Conservation (phyloP, 257 asterid genomes). For the Misopates orontium region DNA sequence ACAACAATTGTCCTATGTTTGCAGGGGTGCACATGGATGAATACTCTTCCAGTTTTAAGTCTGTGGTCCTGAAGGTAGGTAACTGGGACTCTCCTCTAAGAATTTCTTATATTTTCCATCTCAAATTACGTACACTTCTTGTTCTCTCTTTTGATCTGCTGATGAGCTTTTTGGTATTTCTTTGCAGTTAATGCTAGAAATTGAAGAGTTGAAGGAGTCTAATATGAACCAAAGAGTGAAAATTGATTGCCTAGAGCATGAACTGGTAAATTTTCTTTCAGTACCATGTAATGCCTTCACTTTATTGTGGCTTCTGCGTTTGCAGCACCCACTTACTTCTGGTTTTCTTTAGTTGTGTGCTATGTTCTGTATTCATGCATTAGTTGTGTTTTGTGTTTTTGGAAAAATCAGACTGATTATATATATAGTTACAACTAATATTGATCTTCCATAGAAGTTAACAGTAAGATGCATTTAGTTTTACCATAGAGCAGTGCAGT, state of each 20-base stretch:
- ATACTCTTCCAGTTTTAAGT: slow-evolving; percentile 25
- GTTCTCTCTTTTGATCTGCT: slow-evolving; percentile 14
- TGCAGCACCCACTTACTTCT: slow-evolving; percentile 5
- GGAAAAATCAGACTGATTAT: not conserved
- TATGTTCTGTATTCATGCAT: not conserved
- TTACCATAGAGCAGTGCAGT: no score
- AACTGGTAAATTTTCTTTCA: slow-evolving; percentile 45
- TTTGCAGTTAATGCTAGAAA: slow-evolving; percentile 48
- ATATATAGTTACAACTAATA: not conserved
- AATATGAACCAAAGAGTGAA: slow-evolving; percentile 41
- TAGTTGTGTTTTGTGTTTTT: not conserved
- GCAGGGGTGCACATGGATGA: slow-evolving; percentile 14
- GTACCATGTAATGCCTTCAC: not conserved
- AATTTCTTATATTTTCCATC: slow-evolving; percentile 1
- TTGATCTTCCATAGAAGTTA: slow-evolving; percentile 3
- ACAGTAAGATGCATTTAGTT: slow-evolving; percentile 8
- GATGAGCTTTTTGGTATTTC: slow-evolving; percentile 16
- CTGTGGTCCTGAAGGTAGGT: slow-evolving; percentile 44
- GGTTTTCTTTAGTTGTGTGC: slow-evolving; percentile 11
- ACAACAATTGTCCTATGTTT: not conserved
- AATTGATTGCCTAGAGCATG: slow-evolving; percentile 52
- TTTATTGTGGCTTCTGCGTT: not conserved
- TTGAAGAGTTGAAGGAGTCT: slow-evolving; percentile 43
- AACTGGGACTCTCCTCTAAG: slow-evolving; percentile 18
- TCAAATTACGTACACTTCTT: not conserved